A percentile compares a stretch with the other conserved stretches of the same genome.
phyloP scores from a whole-genome alignment of 179 eudicot genomes.

The Beta corolliflora region DNA sequence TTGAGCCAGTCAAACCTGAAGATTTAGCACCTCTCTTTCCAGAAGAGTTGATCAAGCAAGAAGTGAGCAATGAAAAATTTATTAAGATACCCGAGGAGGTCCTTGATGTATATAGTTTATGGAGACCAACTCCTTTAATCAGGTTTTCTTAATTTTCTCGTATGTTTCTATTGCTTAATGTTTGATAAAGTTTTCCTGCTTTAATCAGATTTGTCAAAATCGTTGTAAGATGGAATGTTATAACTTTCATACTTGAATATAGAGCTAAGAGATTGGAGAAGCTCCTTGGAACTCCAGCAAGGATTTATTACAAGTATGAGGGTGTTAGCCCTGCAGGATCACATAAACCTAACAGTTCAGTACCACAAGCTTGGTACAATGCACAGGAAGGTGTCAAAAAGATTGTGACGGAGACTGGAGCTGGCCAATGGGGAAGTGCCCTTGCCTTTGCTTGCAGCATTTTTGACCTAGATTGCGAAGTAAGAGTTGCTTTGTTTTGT shows the following conservation, averaged over 20 bases:
- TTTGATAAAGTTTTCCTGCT: not conserved
- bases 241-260: conserved; percentile 33
- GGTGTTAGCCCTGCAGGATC: conserved; percentile 99
- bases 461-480: conserved; percentile 86
- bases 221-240: conserved; percentile 4
- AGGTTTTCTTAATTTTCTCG: conserved; percentile 42
- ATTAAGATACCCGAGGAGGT: conserved; percentile 92
- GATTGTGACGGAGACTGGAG: conserved; percentile 95
- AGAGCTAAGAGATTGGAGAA: conserved; percentile 98
- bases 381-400: conserved; percentile 79
- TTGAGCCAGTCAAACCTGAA: conserved; percentile 68
- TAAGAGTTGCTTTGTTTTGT: conserved; percentile 37
- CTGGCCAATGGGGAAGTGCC: conserved; percentile 99
- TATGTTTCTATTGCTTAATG: not conserved
- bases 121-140: conserved; percentile 98
- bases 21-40: conserved; percentile 85
- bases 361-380: conserved; percentile 97
- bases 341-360: conserved; percentile 91
- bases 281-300: conserved; percentile 89
- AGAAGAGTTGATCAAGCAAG: conserved; percentile 80
- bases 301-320: conserved; percentile 94
- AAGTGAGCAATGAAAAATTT: conserved; percentile 55
- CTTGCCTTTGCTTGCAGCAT: conserved; percentile 92
- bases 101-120: conserved; percentile 69
- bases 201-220: not conserved